Conservation (phyloP, 148 eudicot genomes). For the Chenopodium quinoa region DNA sequence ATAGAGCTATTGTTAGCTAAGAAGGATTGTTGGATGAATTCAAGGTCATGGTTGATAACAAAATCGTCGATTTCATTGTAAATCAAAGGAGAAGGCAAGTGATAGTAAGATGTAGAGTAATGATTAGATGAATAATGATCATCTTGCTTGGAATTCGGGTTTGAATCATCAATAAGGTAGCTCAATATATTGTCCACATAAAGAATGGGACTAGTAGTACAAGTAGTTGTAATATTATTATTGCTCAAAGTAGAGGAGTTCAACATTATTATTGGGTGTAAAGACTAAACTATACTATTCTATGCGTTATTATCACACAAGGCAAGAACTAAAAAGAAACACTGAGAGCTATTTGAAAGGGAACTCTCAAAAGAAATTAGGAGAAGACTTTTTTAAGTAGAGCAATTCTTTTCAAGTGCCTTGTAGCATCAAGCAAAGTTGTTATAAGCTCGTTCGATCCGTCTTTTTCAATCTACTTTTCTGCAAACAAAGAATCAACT, state of each 20-base stretch:
- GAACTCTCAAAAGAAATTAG: constrained; percentile 9
- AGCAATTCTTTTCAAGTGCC: neutral
- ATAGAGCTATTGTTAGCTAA: constrained; percentile 6
- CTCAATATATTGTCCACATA: constrained; percentile 19
- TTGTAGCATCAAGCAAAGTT: neutral
- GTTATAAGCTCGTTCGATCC: neutral
- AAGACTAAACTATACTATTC: neutral
- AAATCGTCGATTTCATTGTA: constrained; percentile 20
- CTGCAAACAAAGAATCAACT: constrained; percentile 18
- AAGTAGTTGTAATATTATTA: neutral
- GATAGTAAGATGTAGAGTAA: constrained; percentile 19
- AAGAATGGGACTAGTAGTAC: constrained; percentile 3
- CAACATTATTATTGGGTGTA: constrained; percentile 10
- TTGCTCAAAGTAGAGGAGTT: constrained; percentile 19
- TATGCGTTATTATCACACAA: constrained; percentile 12
- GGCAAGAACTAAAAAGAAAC: constrained; percentile 4
- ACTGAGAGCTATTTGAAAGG: constrained; percentile 9
- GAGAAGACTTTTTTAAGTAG: neutral
- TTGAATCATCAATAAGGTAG: constrained; percentile 14
- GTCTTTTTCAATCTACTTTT: constrained; percentile 17
- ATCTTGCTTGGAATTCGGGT: neutral
- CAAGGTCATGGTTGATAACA: constrained; percentile 25
- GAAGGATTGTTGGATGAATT: constrained; percentile 27
- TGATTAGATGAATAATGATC: neutral
- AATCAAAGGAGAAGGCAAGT: constrained; percentile 20